phyloP scores from a whole-genome alignment of 495 filamentous ascomycete species.

The Staphylotrichum longicolle region DNA sequence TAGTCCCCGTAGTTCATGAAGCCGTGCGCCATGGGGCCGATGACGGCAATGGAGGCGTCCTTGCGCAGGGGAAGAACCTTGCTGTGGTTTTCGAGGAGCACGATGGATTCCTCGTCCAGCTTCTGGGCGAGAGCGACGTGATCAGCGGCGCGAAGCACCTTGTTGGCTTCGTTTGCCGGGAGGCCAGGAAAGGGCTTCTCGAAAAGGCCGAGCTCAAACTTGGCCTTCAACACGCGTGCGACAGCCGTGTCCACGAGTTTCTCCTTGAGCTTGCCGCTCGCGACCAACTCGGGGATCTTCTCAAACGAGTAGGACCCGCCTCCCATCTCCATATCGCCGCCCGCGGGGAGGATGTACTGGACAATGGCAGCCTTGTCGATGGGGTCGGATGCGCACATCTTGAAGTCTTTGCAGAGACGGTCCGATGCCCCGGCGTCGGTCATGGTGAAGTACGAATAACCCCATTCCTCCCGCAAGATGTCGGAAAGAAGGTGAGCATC shows the following conservation, averaged over 20 bases:
- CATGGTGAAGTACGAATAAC: conserved; percentile 60
- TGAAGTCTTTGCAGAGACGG: conserved; percentile 60
- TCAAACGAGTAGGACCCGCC: conserved; percentile 69
- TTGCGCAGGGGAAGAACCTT: conserved; percentile 58
- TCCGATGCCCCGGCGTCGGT: conserved; percentile 64
- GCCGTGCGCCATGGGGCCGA: conserved; percentile 70
- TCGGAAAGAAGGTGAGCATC: conserved; percentile 62
- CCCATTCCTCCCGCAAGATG: conserved; percentile 67
- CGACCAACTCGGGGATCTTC: conserved; percentile 61
- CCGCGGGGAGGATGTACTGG: conserved; percentile 55
- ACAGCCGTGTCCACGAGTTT: conserved; percentile 62
- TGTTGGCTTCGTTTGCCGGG: conserved; percentile 49
- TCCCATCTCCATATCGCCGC: conserved; percentile 75
- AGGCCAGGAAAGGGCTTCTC: conserved; percentile 62
- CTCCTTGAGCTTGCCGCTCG: conserved; percentile 55
- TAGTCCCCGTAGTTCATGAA: conserved; percentile 73
- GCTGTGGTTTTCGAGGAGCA: conserved; percentile 67
- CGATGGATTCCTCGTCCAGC: conserved; percentile 65
- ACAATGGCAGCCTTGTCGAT: conserved; percentile 58
- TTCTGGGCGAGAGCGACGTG: conserved; percentile 56
- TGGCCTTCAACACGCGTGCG: conserved; percentile 57
- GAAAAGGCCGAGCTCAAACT: conserved; percentile 66
- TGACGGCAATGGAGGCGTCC: conserved; percentile 62
- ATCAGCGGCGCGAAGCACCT: conserved; percentile 57
- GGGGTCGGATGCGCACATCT: conserved; percentile 55